Percentiles rank a stretch among this genome's conserved stretches.
These are phyloP conservation scores for Umbilicus rupestris DNA, from an alignment of 164 flowering plant genomes.

Conservation along the genomic window DNA sequence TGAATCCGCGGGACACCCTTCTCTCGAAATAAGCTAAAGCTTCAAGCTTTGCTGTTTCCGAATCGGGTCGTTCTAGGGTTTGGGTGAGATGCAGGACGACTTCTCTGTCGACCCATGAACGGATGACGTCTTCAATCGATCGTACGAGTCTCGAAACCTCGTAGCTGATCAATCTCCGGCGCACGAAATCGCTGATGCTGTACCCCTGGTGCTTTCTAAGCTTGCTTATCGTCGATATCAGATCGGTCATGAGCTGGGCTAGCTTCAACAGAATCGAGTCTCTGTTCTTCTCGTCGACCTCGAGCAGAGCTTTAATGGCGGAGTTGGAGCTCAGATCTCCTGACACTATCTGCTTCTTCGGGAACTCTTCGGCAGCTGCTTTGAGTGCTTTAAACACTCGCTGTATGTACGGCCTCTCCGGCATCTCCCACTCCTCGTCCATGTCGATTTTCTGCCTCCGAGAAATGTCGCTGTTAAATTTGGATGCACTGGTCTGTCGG, in stretches of 20 bases:
- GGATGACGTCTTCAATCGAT: slow-evolving; percentile 6
- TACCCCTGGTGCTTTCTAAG: slow-evolving; percentile 5
- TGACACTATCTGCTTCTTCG: slow-evolving; percentile 1
- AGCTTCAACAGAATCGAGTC: slow-evolving; percentile 7
- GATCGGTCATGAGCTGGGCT: slow-evolving; percentile 4
- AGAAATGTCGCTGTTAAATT: background rate
- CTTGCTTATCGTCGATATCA: slow-evolving; percentile 1
- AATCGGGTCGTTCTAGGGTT: background rate
- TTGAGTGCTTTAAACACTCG: background rate
- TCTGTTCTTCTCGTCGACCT: background rate
- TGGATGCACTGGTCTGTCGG: background rate
- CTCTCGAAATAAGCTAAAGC: slow-evolving; percentile 5
- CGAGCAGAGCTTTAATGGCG: slow-evolving; percentile 8
- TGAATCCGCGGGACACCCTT: slow-evolving; percentile 9
- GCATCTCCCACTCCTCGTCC: background rate
- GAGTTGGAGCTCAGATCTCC: background rate
- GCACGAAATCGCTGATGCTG: slow-evolving; percentile 4
- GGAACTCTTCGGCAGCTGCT: background rate
- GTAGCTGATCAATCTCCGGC: slow-evolving; percentile 3
- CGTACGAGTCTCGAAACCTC: slow-evolving; percentile 2
- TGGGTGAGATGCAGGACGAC: slow-evolving; percentile 2
- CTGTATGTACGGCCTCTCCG: slow-evolving; percentile 1
- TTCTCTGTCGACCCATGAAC: slow-evolving; percentile 9
- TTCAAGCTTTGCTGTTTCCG: slow-evolving; percentile 3
- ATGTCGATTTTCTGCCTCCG: background rate